phyloP scores from a whole-genome alignment of 129 eudicot genomes.

The Cynara cardunculus region DNA sequence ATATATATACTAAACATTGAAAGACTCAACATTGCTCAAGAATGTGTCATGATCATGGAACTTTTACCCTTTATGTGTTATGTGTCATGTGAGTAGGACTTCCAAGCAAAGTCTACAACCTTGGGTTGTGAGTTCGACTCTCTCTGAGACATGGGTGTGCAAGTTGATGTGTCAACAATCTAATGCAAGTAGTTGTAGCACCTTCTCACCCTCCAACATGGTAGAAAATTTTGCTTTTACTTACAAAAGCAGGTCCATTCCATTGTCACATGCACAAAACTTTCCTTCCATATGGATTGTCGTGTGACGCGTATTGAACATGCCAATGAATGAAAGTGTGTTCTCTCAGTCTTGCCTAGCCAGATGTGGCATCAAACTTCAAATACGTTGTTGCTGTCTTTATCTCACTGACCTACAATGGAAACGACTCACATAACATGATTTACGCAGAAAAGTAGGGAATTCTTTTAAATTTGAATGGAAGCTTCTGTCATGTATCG shows the following conservation, averaged over 20 bases:
- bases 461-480: not conserved
- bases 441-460: not conserved
- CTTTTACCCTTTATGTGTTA: not conserved
- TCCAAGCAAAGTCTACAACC: not conserved
- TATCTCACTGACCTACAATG: not conserved
- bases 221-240: not conserved
- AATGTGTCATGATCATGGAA: not conserved
- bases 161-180: not conserved
- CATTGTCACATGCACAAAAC: not conserved
- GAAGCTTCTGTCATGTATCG: not conserved
- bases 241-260: not conserved
- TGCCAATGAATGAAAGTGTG: not conserved
- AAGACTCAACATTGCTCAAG: slow-evolving; percentile 12
- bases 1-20: not conserved
- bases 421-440: not conserved
- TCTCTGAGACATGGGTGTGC: not conserved
- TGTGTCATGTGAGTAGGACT: not conserved
- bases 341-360: not conserved
- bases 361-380: not conserved
- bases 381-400: not conserved
- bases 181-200: not conserved
- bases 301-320: not conserved
- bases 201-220: not conserved
- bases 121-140: not conserved
- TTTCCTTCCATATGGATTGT: not conserved